Conservation (phyloP, 768 basidiomycete genomes). For the Leucocoprinus leucothites region DNA sequence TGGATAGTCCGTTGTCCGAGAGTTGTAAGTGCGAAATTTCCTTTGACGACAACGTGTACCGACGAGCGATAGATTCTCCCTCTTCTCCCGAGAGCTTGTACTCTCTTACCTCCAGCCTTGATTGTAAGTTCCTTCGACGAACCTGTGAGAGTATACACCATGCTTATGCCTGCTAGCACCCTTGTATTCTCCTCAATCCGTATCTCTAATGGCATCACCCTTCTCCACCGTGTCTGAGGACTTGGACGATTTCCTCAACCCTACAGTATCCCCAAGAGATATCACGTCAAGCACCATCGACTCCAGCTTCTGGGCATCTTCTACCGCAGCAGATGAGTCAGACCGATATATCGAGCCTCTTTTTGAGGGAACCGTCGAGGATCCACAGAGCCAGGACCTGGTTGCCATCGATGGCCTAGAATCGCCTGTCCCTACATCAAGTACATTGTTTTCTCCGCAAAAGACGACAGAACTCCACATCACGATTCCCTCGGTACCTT, state of each 20-base stretch:
- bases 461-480: background rate
- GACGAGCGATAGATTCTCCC: background rate
- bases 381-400: background rate
- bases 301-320: background rate
- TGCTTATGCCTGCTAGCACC: background rate
- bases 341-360: constrained; percentile 1
- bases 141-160: background rate
- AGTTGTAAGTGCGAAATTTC: background rate
- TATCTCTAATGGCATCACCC: background rate
- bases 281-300: background rate
- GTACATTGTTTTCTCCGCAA: background rate
- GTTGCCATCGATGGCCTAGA: background rate
- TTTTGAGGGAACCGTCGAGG: background rate
- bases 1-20: background rate
- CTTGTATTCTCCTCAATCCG: background rate
- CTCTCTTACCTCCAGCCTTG: background rate
- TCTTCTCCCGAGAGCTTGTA: background rate
- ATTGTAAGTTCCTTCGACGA: background rate
- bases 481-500: too few species aligned
- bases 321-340: background rate
- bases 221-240: background rate
- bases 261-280: constrained; percentile 1
- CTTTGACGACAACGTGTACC: background rate
- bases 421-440: background rate
- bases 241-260: background rate